Base-by-base conservation (phyloP, 2,329 filamentous ascomycete genomes). In the Cladosporium sp. region DNA sequence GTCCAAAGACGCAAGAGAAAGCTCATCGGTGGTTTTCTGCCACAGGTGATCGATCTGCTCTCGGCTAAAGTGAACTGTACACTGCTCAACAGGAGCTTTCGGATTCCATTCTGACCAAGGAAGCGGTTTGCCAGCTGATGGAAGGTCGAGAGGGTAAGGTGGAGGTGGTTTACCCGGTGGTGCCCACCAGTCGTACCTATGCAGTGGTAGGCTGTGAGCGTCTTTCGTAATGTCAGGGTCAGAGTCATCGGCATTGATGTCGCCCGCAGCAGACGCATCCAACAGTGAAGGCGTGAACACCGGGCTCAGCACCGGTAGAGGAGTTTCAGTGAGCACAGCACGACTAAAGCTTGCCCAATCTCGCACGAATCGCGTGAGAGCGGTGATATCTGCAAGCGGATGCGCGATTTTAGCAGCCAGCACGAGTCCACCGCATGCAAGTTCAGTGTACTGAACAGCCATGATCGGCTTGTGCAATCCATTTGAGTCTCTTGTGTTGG, bases 171-270 rank as follows among this genome's bases (percentile, higher is more conserved):
- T 36, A 25, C 19, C 30, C 7, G 56, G 56, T 7, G 47, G 6
- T 5, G 38, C 49, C 56, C 56, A 59, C 49, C 49, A 59, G 49
- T 59, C 56, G 34, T 59, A 59, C n/a, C 56, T 45, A 14, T 59
- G 47, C 25, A 59, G 25, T 9, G 56, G 56, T 14, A 59, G 56
- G 47, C 38, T 25, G 8, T 45, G n/a, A n/a, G 47, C 49, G 4
- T 54, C 38, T 43, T 45, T 22, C 28, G 45, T 42, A n/a, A 37
- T 54, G 15, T 28, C 30, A 36, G 39, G 28, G 28, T 54, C 49
- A 19, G 56, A 22, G 17, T 15, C 4, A 5, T 34, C 25, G 4
- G 39, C 39, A 22, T 59, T 39, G 38, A 59, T 59, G 12, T 38
- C 49, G 30, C 49, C 56, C 8, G 50, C 38, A 36, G 56, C 56